Base-by-base conservation (phyloP, 108 stramenopile genomes). In the Chaetoceros muelleri region DNA sequence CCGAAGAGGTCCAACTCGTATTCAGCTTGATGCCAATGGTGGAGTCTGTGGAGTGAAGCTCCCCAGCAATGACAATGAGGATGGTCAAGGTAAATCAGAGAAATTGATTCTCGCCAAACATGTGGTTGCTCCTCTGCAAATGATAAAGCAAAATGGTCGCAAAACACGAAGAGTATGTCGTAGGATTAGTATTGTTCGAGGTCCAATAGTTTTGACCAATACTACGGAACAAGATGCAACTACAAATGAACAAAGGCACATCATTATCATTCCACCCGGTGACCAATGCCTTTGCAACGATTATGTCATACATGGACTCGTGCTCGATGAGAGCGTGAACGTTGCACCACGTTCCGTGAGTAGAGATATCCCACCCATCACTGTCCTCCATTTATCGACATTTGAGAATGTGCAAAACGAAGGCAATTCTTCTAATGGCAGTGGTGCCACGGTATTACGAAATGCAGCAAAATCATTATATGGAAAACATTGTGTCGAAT, bases 211-310 rank as follows among this genome's bases (percentile, higher is more conserved):
- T 44, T 26, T 22, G 29, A 48, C 40, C 1, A 16, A 69, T 34
- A 54, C 66, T n/a, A 50, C 44, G 29, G 57, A 61, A 2, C 66
- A 63, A 17, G 28, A 48, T 40, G 49, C 48, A 40, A 16, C 16
- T 40, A 68, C 50, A 29, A n/a, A 45, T 24, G 75, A 77, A 44
- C 80, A 81, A 64, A 71, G 84, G n/a, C 75, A 81, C 54, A 64
- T 76, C 3, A 65, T 83, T 29, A 59, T 85, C 3, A 71, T 90
- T 57, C 87, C 84, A 27, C 87, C 87, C 0, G 75, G 77, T 20
- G 28, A 40, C 28, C 8, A 40, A 10, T 10, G 5, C 34, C 44
- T 72, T 8, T 31, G 48, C 7, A 79, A 85, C 56, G 20, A 58
- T 24, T 66, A 76, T 49, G 72, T 72, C 5, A 78, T 90, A 62